phyloP scores from a whole-genome alignment of 1,284 basidiomycete genomes.

The Phlebopus sp. region DNA sequence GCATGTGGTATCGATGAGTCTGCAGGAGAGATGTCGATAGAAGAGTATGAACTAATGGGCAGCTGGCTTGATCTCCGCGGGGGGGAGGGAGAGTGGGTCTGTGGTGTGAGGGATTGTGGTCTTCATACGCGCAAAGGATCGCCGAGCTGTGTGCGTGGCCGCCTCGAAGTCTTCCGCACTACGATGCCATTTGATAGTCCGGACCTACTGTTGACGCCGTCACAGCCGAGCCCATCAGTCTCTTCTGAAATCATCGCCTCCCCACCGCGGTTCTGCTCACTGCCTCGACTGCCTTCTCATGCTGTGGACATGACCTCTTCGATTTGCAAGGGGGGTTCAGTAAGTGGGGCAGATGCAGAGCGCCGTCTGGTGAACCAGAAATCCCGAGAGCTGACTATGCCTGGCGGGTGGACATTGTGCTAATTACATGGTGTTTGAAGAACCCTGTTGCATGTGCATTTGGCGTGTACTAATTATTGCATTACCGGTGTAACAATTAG shows the following conservation, averaged over 20 bases:
- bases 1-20: conserved; percentile 20
- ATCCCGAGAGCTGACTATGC: conserved; percentile 34
- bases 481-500: not conserved
- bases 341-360: conserved; percentile 8
- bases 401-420: conserved; percentile 33
- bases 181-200: conserved; percentile 27
- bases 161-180: conserved; percentile 15
- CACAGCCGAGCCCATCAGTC: conserved; percentile 8
- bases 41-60: conserved; percentile 45
- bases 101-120: conserved; percentile 28
- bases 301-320: conserved; percentile 12
- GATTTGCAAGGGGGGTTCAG: conserved; percentile 14
- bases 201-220: conserved; percentile 12
- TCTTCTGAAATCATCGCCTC: conserved; percentile 14
- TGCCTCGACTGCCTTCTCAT: conserved; percentile 29
- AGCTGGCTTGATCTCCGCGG: conserved; percentile 42
- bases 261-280: conserved; percentile 21
- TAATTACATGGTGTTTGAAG: no score
- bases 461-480: not conserved
- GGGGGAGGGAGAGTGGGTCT: conserved; percentile 25
- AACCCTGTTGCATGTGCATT: no score
- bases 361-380: conserved; percentile 9
- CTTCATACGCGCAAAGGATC: conserved; percentile 27
- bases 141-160: conserved; percentile 13
- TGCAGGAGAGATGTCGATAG: conserved; percentile 36